Base-by-base conservation (phyloP, 2,329 filamentous ascomycete species). In the Acrocalymma vagum region DNA sequence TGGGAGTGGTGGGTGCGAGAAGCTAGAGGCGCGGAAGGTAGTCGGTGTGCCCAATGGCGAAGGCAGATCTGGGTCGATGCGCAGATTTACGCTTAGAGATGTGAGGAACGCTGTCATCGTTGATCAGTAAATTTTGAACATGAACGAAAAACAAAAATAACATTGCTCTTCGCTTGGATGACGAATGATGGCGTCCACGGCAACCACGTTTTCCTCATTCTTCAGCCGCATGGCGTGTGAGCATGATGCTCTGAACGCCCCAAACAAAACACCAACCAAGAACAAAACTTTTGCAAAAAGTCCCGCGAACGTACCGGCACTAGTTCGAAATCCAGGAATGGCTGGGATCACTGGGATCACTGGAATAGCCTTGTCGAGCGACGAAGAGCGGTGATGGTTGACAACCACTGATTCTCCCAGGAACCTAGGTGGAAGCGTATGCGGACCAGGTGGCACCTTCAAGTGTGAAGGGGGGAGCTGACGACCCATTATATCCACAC, bases 51-150 rank as follows among this genome's bases (percentile, higher is more conserved):
- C 76, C 45, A 82, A 78, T 32, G 86, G 85, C 29, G 84, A 81
- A 51, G 86, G 69, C 71, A 83, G 48, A 29, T 76, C 73, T 21
- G 76, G 73, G 56, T 73, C 76, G 42, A 93, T 83, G 57, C 86
- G 85, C 39, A 94, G 81, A 63, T 94, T 94, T 51, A 87, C 87
- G 55, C 88, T 84, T 11, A 94, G 79, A 56, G 90, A 93, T 40
- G 84, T 87, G 71, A 94, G 87, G 75, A 94, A 94, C 17, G 88
- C 89, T 94, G 69, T 33, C 21, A 28, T 14, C 21, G 31, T 21
- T 11, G 6, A 29, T 63, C 32, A 63, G 58, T n/a, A n/a, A n/a
- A n/a, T n/a, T n/a, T n/a, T n/a, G n/a, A n/a, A 34, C 26, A 43
- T 26, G 22, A 4, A 17, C 5, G n/a, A 20, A 17, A 7, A 14